Evolutionary conservation across 805 yeast genomes (phyloP), one percentile per base, ranked within the genome.

Genomic region (Wickerhamiella galacta): DNA sequence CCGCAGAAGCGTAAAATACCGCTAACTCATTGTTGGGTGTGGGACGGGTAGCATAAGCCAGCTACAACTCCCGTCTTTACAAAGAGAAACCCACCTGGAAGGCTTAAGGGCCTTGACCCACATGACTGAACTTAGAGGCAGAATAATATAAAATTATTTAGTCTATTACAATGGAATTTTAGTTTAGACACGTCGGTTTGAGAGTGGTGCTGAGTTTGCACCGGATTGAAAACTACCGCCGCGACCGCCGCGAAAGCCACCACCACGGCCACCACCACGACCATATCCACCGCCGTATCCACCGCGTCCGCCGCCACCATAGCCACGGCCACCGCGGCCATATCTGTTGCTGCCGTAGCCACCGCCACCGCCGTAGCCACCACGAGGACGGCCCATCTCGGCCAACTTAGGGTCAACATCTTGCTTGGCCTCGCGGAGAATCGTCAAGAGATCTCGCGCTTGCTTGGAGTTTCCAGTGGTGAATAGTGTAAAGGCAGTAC

Each of bases 401-500:
- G 67, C 66, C 50, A 90, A 68, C 53, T 72, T 81, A 34, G 75
- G 76, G 44, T 93, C 92, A 47, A 90, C 63, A 39, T 70, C 68
- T 63, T 90, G 98, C 55, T 87, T 78, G 44, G 98, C 98, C 68
- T 90, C 98, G 58, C 75, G 72, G 68, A 90, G 68, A 51, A 90
- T 85, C 50, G 78, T 75, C 50, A 87, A 70, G 53, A 90, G 69
- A 51, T 82, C 90, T 49, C 80, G 78, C 47, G 96, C 95, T 60
- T 83, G 70, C 62, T 77, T 72, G 20, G 39, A 46, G 28, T 45
- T 45, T 15, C 48, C 41, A 71, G 90, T 90, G 38, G 95, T 82
- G 70, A 90, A 90, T 58, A 87, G 72, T 6, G 96, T 81, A 45
- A 83, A 72, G 35, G 98, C 95, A 41, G 90, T 85, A 70, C 98